phyloP scores from a whole-genome alignment of 305 asterid species.

The Solanum hybrid region DNA sequence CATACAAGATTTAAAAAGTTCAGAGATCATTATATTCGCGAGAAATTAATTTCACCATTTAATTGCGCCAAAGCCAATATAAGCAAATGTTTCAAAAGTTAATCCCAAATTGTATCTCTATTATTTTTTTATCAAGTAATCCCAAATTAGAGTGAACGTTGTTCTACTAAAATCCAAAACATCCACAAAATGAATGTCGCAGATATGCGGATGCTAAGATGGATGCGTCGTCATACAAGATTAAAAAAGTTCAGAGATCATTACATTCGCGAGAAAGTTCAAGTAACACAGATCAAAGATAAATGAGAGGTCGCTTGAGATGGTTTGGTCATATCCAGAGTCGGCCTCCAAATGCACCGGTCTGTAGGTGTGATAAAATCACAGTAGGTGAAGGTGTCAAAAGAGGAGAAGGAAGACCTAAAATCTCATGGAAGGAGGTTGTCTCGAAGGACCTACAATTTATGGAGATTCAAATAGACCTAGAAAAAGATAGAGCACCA shows the following conservation, averaged over 20 bases:
- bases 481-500: neutral
- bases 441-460: neutral
- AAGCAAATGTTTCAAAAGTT: neutral
- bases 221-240: neutral
- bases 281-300: neutral
- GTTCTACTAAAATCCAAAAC: neutral
- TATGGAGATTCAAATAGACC: neutral
- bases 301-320: neutral
- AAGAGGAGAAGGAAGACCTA: neutral
- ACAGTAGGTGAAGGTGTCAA: neutral
- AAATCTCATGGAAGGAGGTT: neutral
- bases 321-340: neutral
- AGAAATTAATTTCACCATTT: neutral
- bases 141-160: neutral
- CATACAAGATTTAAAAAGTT: neutral
- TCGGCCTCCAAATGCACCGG: neutral
- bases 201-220: neutral
- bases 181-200: neutral
- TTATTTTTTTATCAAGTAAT: neutral
- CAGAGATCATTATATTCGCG: neutral
- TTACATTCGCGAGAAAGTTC: neutral
- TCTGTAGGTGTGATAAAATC: neutral
- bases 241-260: neutral
- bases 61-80: neutral
- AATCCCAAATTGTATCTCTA: neutral